Base-by-base conservation (phyloP, 805 yeast species). In the Wickerhamiella musiphila region DNA sequence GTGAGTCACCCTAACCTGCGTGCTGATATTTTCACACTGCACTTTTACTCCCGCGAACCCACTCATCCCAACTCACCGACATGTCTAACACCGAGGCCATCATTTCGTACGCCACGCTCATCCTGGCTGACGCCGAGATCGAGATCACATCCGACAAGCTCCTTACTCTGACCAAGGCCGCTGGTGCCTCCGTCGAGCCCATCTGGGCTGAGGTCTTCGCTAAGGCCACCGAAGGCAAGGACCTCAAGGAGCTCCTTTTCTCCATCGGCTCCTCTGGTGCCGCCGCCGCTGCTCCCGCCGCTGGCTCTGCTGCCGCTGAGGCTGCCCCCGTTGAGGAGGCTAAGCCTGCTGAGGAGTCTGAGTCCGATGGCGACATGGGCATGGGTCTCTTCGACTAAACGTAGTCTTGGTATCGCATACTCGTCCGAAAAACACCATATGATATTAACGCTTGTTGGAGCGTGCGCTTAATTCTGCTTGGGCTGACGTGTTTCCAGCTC, bases 331-430 rank as follows among this genome's bases (percentile, higher is more conserved):
- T 66, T 37, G 83, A 72, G 44, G 79, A 68, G 36, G 84, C 64
- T 40, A 92, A 65, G 51, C 78, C 65, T 46, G 81, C 67, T 48
- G 90, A 69, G 47, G 78, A 65, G 53, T 67, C 58, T 41, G 65
- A 61, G 50, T 70, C 66, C 44, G 78, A 68, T 38, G 56, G 44
- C 30, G 63, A 82, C 73, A 82, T 84, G 95, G 96, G 95, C 52
- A 78, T 84, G 83, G 96, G 94, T 70, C 72, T 86, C 62, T 86
- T 86, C 73, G 98, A 83, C 73, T 86, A 86, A 71, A 54, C 51
- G 44, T 19, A 26, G 13, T 11, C 26, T 23, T 27, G 20, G n/a
- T n/a, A n/a, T n/a, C n/a, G n/a, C n/a, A n/a, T n/a, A n/a, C n/a
- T n/a, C n/a, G n/a, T n/a, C n/a, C n/a, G n/a, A n/a, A n/a, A n/a